phyloP scores from a whole-genome alignment of 140 eudicot species.

The Ambrosia hybrid region DNA sequence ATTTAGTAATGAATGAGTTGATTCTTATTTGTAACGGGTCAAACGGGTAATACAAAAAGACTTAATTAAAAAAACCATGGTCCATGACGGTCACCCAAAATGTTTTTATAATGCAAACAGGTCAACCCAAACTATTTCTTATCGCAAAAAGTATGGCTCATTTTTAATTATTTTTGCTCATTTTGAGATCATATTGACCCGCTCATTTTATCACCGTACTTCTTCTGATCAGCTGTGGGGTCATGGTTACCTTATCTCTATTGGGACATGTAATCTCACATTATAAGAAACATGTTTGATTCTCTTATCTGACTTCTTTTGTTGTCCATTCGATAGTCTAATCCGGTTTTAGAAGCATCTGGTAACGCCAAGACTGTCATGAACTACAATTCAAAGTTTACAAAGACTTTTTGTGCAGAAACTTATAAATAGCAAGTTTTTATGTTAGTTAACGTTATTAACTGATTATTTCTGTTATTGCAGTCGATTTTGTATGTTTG shows the following conservation, averaged over 20 bases:
- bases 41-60: neutral
- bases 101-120: neutral
- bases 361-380: conserved; percentile 71
- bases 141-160: neutral
- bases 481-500: conserved; percentile 96
- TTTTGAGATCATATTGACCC: neutral
- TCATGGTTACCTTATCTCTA: neutral
- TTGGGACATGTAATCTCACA: conserved; percentile 11
- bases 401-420: conserved; percentile 2
- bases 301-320: conserved; percentile 5
- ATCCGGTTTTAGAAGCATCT: conserved; percentile 67
- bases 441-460: neutral
- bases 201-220: neutral
- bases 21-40: neutral
- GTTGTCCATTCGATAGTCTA: conserved; percentile 42
- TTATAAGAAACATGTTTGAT: neutral
- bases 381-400: conserved; percentile 65
- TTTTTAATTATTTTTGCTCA: neutral
- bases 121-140: neutral
- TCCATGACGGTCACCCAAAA: no score
- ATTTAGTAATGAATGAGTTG: conserved; percentile 3
- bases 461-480: conserved; percentile 12
- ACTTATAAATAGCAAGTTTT: conserved; percentile 9
- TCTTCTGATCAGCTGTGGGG: neutral
- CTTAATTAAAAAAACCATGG: no score